Base-by-base conservation (phyloP, 169 alveolate genomes). In the Cryptosporidium xiaoi region DNA sequence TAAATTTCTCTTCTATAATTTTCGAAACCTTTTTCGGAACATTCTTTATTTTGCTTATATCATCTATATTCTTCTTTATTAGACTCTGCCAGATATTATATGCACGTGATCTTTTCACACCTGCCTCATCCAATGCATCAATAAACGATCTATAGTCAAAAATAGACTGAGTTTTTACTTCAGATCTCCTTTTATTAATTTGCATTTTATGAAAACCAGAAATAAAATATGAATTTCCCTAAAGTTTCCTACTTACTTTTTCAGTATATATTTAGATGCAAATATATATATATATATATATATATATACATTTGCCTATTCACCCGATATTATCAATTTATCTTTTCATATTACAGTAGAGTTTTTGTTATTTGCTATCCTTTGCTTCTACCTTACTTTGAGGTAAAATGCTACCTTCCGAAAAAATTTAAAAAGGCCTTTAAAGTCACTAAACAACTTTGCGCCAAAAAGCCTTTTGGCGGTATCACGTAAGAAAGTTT, bases 31-130 rank as follows among this genome's bases (percentile, higher is more conserved):
- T 51, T 60, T 77, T 77, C 10, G 87, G 87, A 1, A 77, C 51
- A 20, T 77, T 40, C 12, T 56, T 20, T 3, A 77, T 60, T 60
- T 77, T 71, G 16, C 53, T 44, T 4, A 77, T 13, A 31, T 77
- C 65, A 2, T 55, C 36, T 48, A 60, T 24, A 33, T 46, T 60
- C 36, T 77, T 77, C 64, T 77, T 68, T 18, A 77, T 40, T 31
- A 77, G 6, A n/a, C 24, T 18, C 24, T 64, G 65, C 87, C 87
- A 77, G 50, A 77, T 62, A 27, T 34, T 62, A 77, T 60, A 77
- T 10, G 87, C 87, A 36, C 64, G 71, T 20, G 29, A 58, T 62
- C 64, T 62, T 46, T 33, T 77, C 10, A 77, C 51, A 29, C 65
- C 65, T 40, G 64, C 64, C 16, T 77, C 65, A 18, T 62, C 71